A percentile compares a stretch with the other conserved stretches of the same genome.
Conservation (phyloP, 2,329 filamentous ascomycete genomes). For the Davidsoniella australis region DNA sequence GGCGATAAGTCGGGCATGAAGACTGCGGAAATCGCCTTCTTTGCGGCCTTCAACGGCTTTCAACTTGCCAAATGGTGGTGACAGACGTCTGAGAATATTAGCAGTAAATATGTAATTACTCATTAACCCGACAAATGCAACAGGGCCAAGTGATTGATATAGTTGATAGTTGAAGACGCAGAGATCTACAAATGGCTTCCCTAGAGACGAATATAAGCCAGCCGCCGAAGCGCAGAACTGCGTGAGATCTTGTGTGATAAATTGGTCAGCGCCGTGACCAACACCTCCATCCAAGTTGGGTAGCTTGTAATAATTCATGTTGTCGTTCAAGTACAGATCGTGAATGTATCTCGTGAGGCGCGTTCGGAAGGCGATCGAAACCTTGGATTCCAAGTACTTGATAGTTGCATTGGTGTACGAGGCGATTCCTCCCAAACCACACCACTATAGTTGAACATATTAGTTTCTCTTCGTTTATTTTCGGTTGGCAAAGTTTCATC, state of each 20-base stretch:
- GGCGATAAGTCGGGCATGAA: slow-evolving; percentile 82
- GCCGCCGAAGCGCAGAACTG: slow-evolving; percentile 88
- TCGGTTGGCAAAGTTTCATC: slow-evolving; percentile 11
- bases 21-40: slow-evolving; percentile 82
- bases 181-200: slow-evolving; percentile 95
- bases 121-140: slow-evolving; percentile 71
- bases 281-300: slow-evolving; percentile 85
- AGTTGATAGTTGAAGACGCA: slow-evolving; percentile 97
- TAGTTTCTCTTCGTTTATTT: not conserved
- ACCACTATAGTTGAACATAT: slow-evolving; percentile 42
- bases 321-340: slow-evolving; percentile 86
- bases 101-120: slow-evolving; percentile 92
- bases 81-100: slow-evolving; percentile 70
- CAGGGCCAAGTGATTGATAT: slow-evolving; percentile 73
- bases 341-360: slow-evolving; percentile 91
- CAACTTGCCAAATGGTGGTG: slow-evolving; percentile 88
- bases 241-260: slow-evolving; percentile 92
- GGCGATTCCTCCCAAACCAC: slow-evolving; percentile 77
- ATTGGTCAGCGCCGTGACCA: slow-evolving; percentile 84
- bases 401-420: slow-evolving; percentile 99
- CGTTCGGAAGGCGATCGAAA: slow-evolving; percentile 94
- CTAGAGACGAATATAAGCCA: slow-evolving; percentile 83
- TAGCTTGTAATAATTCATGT: slow-evolving; percentile 91
- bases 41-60: slow-evolving; percentile 91
- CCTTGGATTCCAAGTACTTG: slow-evolving; percentile 93